phyloP scores from a whole-genome alignment of 2,329 filamentous ascomycete species.

The Aspergillus pseudonomiae region DNA sequence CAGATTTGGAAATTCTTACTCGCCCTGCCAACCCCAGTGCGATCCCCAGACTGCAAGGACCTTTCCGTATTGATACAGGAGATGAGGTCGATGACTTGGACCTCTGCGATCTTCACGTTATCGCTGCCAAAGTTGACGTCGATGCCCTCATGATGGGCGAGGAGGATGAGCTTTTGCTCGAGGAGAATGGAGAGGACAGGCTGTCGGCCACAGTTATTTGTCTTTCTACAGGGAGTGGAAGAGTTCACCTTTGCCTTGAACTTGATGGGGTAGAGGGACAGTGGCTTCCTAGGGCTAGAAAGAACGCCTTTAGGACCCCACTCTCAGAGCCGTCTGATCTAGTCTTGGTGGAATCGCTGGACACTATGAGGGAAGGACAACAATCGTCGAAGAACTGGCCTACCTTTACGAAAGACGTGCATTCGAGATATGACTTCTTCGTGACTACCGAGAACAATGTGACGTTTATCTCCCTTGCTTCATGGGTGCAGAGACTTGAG shows the following conservation, averaged over 20 bases:
- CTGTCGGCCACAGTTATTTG: slow-evolving; percentile 62
- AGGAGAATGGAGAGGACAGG: slow-evolving; percentile 51
- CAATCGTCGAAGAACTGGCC: slow-evolving; percentile 47
- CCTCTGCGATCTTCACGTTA: slow-evolving; percentile 63
- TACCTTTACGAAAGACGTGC: slow-evolving; percentile 59
- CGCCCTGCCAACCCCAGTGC: slow-evolving; percentile 58
- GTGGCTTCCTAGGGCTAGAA: slow-evolving; percentile 59
- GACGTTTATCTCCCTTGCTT: slow-evolving; percentile 57
- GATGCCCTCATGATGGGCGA: slow-evolving; percentile 56
- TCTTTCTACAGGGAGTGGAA: slow-evolving; percentile 57
- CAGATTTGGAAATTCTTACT: slow-evolving; percentile 56
- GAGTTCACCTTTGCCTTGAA: slow-evolving; percentile 63
- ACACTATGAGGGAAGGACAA: slow-evolving; percentile 39
- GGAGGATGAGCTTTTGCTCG: slow-evolving; percentile 48
- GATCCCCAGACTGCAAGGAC: slow-evolving; percentile 64
- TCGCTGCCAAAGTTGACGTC: slow-evolving; percentile 55
- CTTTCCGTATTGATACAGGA: slow-evolving; percentile 57
- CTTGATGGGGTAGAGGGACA: slow-evolving; percentile 64
- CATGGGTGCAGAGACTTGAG: slow-evolving; percentile 61
- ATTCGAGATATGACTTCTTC: slow-evolving; percentile 62
- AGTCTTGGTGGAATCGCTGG: slow-evolving; percentile 48
- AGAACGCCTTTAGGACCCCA: slow-evolving; percentile 45
- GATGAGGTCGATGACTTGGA: slow-evolving; percentile 57
- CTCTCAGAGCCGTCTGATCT: slow-evolving; percentile 47
- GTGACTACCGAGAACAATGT: slow-evolving; percentile 59